Base-by-base conservation (phyloP, 2,329 filamentous ascomycete species). In the Colletotrichum tropicicola region DNA sequence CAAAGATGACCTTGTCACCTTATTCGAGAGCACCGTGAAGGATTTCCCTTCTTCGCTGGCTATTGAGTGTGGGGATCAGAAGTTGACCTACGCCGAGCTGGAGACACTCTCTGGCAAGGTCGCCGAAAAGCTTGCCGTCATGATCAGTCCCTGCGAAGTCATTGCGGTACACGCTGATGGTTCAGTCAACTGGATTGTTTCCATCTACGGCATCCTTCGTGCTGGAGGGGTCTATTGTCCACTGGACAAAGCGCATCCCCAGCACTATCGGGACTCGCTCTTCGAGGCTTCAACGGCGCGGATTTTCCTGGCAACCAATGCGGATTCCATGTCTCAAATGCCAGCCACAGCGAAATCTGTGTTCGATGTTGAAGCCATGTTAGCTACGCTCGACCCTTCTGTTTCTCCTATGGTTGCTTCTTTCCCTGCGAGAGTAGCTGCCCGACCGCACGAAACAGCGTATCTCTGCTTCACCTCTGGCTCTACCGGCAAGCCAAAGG, bases 401-500 rank as follows among this genome's bases (percentile, higher is more conserved):
- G 35, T n/a, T n/a, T n/a, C n/a, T n/a, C n/a, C n/a, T n/a, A n/a
- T n/a, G n/a, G n/a, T n/a, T n/a, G 0, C 21, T 3, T n/a, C 8
- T 13, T 23, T 28, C 23, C 6, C 32, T 17, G n/a, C n/a, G 1
- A 53, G 32, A 28, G 10, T 13, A 6, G 7, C 12, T 0, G 32
- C 51, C n/a, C 51, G 51, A 21, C 51, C 51, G 10, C 37, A 41
- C 13, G 23, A 54, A 12, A 58, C 53, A 17, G 79, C 79, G 0
- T 84, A 80, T 58, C 27, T 83, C 0, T 78, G 76, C 48, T 83
- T 81, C 61, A 83, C 82, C 0, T 83, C 79, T 2, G 81, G 81
- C 0, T 77, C 76, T 5, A 82, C 80, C 2, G 81, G 82, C 3
- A 72, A 68, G 3, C 80, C 80, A 0, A 83, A 83, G 67, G 79